Conservation (phyloP, 257 asterid genomes). For the Cynanchum wilfordii region DNA sequence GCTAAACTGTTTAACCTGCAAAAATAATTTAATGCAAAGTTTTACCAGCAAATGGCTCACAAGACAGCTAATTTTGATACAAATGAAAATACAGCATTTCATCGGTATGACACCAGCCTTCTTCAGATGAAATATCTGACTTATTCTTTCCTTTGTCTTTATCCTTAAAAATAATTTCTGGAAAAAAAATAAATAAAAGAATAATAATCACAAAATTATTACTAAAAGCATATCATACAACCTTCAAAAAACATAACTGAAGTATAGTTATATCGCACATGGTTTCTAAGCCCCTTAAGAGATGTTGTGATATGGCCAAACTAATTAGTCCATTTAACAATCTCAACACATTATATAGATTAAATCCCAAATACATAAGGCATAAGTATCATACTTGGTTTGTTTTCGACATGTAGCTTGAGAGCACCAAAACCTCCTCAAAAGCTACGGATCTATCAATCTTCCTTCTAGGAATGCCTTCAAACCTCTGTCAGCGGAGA, state of each 20-base stretch:
- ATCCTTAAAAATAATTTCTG: background rate
- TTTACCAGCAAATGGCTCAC: background rate
- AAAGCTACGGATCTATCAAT: slow-evolving; percentile 74
- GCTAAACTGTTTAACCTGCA: background rate
- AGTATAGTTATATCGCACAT: background rate
- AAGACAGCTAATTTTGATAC: background rate
- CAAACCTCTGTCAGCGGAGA: slow-evolving; percentile 66
- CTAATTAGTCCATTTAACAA: background rate
- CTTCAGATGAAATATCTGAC: background rate
- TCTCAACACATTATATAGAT: background rate
- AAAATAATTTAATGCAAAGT: background rate
- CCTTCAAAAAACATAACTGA: background rate
- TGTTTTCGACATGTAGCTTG: slow-evolving; percentile 83
- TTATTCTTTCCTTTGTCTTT: background rate
- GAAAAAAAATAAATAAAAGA: background rate
- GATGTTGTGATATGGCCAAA: background rate
- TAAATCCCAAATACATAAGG: background rate
- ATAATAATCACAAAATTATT: background rate
- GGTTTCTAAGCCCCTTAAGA: background rate
- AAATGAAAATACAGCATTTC: background rate
- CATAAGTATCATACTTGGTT: slow-evolving; percentile 47
- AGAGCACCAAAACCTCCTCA: slow-evolving; percentile 70
- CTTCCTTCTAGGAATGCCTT: slow-evolving; percentile 82
- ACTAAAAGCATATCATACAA: background rate
- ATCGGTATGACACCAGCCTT: background rate